These are phyloP conservation scores for Pseudocercospora fijiensis DNA, from an alignment of 2,329 filamentous ascomycete species.

Conservation along the genomic window DNA sequence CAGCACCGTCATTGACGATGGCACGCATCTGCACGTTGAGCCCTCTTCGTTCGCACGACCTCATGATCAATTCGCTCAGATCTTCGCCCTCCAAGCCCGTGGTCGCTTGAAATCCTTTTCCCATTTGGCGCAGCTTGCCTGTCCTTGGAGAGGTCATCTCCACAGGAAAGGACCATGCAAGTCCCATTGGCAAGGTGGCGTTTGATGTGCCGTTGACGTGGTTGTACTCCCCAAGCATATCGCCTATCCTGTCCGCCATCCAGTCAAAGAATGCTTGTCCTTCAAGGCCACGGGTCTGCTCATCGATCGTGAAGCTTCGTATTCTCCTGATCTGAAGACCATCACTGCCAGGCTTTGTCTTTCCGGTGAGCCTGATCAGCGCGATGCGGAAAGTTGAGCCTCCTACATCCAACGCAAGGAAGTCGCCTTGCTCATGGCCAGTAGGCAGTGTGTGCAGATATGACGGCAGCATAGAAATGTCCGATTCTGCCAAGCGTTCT, in stretches of 20 bases:
- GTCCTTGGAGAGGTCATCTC: slow-evolving; percentile 62
- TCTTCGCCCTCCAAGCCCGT: slow-evolving; percentile 60
- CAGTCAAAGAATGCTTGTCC: slow-evolving; percentile 64
- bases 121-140: slow-evolving; percentile 61
- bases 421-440: slow-evolving; percentile 60
- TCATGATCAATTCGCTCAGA: slow-evolving; percentile 59
- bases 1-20: slow-evolving; percentile 64
- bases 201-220: slow-evolving; percentile 36
- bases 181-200: slow-evolving; percentile 55
- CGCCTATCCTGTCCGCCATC: slow-evolving; percentile 62
- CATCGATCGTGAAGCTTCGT: slow-evolving; percentile 57
- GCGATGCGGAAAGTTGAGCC: slow-evolving; percentile 66
- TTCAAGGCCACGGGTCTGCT: slow-evolving; percentile 54
- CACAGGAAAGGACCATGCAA: slow-evolving; percentile 67
- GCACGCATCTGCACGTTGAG: slow-evolving; percentile 61
- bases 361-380: slow-evolving; percentile 56
- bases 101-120: slow-evolving; percentile 63
- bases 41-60: slow-evolving; percentile 54
- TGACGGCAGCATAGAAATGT: slow-evolving; percentile 65
- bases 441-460: slow-evolving; percentile 62
- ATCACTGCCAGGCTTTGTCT: slow-evolving; percentile 29
- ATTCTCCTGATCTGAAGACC: slow-evolving; percentile 57
- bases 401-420: slow-evolving; percentile 62
- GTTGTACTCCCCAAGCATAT: slow-evolving; percentile 51
- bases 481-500: slow-evolving; percentile 55